Conservation (phyloP, 73 alveolate genomes). For the Chromera velia region DNA sequence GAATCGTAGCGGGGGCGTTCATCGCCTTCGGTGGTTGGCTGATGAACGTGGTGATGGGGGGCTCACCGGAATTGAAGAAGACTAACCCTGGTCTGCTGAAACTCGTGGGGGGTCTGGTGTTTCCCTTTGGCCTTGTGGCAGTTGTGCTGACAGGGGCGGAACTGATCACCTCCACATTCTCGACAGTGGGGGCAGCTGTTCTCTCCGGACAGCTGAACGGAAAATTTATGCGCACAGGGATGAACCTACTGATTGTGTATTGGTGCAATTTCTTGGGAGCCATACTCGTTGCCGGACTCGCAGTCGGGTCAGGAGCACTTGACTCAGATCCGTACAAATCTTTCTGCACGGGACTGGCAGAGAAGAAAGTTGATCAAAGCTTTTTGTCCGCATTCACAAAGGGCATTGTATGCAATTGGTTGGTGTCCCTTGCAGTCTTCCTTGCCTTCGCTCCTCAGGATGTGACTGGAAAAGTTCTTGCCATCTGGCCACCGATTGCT, state of each 20-base stretch:
- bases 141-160: neutral
- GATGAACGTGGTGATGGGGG: too few relatives aligned
- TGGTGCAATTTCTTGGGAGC: slow-evolving; percentile 4
- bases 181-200: neutral
- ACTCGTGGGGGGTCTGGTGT: neutral
- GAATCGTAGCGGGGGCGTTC: too few relatives aligned
- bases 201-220: neutral
- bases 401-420: slow-evolving; percentile 8
- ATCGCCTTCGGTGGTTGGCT: too few relatives aligned
- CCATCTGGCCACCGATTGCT: neutral
- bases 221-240: neutral
- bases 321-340: neutral
- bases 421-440: slow-evolving; percentile 5
- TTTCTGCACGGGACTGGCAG: neutral
- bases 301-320: neutral
- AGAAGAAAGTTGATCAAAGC: neutral
- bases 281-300: neutral
- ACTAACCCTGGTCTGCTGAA: slow-evolving; percentile 5
- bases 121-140: neutral
- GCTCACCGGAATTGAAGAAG: too few relatives aligned
- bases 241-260: neutral
- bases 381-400: neutral
- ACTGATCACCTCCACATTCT: neutral
- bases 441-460: slow-evolving; percentile 1
- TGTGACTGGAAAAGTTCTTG: slow-evolving; percentile 2